Evolutionary conservation across 2,329 filamentous ascomycete genomes (phyloP), one percentile per base, ranked within the genome.

Genomic region (Colletotrichum zoysiae): DNA sequence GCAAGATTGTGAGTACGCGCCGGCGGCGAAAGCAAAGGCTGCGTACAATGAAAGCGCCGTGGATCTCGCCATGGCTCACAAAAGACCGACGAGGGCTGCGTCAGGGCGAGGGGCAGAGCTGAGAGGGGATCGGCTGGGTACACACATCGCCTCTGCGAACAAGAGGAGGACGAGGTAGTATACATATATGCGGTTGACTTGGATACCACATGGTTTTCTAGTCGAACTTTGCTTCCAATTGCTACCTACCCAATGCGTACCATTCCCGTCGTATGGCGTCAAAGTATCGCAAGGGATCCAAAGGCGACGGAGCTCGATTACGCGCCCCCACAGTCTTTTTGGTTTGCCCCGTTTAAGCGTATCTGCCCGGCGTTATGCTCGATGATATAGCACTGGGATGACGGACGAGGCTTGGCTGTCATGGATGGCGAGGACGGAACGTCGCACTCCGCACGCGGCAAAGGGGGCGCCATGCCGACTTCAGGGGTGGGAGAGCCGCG

Each of bases 11-110:
- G 67, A 57, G 53, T 58, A 59, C 67, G 58, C 70, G 57, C 60
- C 70, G 66, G 61, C 70, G 57, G 62, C 67, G 46, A 73, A 73
- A 61, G 61, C 67, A 38, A 71, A 50, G 40, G 61, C 46, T 18
- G 59, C 53, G 35, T 53, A 55, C 20, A 71, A 65, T 7, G 65
- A 69, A 18, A 69, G 53, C 59, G 65, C 58, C 59, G 53, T 69
- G 23, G 53, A 71, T 35, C 55, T 71, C 53, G 59, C 40, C 69
- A 71, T 71, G 40, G 48, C 60, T 57, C 33, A 60, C 65, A 40
- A 20, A 60, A 64, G 65, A 60, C 59, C 59, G 42, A 33, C 59
- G 40, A 59, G 59, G 59, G 16, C 23, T 51, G 44, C 9, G 30
- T 40, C 16, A 46, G 60, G 48, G 8, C 57, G 26, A 7, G 33